phyloP scores from a whole-genome alignment of 2,329 filamentous ascomycete species.

The Chaetothyriales sp. region DNA sequence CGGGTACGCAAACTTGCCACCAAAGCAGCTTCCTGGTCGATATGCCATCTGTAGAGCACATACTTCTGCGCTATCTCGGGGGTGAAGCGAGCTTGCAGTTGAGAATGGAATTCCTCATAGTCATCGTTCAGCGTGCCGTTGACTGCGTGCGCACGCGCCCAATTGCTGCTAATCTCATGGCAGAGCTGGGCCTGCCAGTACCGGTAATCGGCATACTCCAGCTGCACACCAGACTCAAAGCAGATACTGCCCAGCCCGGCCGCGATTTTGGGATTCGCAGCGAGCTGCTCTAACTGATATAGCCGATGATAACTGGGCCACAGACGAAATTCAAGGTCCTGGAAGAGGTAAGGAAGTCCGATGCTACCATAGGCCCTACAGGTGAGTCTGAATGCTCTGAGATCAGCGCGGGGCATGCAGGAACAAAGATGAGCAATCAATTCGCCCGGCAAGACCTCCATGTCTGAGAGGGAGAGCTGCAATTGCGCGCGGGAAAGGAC shows the following conservation, averaged over 20 bases:
- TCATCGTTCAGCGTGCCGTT: constrained; percentile 3
- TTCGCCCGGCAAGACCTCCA: constrained; percentile 11
- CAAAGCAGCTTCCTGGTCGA: constrained; percentile 10
- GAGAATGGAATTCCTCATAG: constrained; percentile 9
- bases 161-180: constrained; percentile 7
- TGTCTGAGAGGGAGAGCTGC: neutral
- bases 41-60: constrained; percentile 13
- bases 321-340: constrained; percentile 13
- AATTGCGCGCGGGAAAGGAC: neutral
- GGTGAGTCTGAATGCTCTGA: constrained; percentile 8
- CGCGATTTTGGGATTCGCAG: constrained; percentile 7
- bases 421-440: constrained; percentile 7
- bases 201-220: constrained; percentile 13
- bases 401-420: constrained; percentile 7
- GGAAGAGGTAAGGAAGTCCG: constrained; percentile 9
- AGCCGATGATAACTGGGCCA: constrained; percentile 8
- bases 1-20: constrained; percentile 5
- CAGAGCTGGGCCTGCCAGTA: constrained; percentile 13
- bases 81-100: constrained; percentile 10
- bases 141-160: constrained; percentile 4
- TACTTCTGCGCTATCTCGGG: constrained; percentile 6
- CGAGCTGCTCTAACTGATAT: constrained; percentile 7
- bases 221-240: constrained; percentile 10
- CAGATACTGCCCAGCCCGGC: constrained; percentile 6
- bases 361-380: constrained; percentile 8